These are phyloP conservation scores for Fusarium sacchari DNA, from an alignment of 2,329 filamentous ascomycete species.

Conservation along the genomic window DNA sequence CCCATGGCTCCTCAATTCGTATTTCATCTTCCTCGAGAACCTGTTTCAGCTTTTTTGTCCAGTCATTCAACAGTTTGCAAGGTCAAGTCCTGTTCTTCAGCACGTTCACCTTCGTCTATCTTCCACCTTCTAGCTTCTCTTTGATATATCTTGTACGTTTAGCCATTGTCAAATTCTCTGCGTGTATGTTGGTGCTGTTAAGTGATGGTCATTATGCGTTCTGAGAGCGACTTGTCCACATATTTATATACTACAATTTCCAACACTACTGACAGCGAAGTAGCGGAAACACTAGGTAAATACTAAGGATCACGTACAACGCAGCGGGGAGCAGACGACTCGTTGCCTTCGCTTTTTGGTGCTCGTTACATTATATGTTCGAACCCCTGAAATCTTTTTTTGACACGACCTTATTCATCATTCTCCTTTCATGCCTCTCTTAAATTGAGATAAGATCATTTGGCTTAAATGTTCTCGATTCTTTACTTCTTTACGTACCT, in stretches of 20 bases:
- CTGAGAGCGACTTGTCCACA: neutral
- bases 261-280: neutral
- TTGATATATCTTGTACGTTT: too few relatives aligned
- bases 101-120: too few relatives aligned
- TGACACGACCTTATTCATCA: neutral
- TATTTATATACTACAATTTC: neutral
- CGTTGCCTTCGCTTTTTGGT: neutral
- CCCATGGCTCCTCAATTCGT: neutral
- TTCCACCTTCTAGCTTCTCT: too few relatives aligned
- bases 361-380: neutral
- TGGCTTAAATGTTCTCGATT: accelerated
- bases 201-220: neutral
- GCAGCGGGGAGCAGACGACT: neutral
- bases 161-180: neutral
- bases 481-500: accelerated
- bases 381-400: neutral
- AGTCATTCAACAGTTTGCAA: neutral
- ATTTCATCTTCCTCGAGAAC: neutral
- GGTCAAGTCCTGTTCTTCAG: neutral
- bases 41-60: neutral
- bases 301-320: neutral
- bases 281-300: neutral
- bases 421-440: accelerated
- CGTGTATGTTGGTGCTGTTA: too few relatives aligned
- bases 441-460: accelerated